Base-by-base conservation (phyloP, 768 basidiomycete genomes). In the Rickenella mellea region DNA sequence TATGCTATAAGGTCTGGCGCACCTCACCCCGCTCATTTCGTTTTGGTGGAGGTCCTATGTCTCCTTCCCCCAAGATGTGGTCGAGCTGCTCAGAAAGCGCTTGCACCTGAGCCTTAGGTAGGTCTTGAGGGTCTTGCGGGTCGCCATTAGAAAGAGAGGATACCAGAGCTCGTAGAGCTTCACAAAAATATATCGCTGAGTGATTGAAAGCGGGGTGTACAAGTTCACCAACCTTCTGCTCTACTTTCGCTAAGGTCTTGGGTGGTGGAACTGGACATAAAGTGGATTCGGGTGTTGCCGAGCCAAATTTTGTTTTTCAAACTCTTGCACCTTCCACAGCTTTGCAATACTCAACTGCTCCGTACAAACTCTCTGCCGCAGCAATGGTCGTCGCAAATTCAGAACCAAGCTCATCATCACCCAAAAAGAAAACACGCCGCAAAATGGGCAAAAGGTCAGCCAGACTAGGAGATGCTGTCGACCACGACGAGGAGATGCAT, bases 21-120 rank as follows among this genome's bases (percentile, higher is more conserved):
- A 83, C 84, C 74, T 84, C 76, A 68, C 73, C 75, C 59, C 67
- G 67, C 58, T 73, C 73, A 44, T 76, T 71, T 41, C 65, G 64
- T 39, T 47, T 60, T 39, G 65, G 63, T 6, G 58, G 52, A 38
- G 53, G 52, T 20, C 53, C 60, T 29, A 56, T 53, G 32, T 54
- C 65, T 37, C 68, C 66, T 29, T 62, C 65, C 11, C 71, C 75
- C 17, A 81, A 62, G 14, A 87, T 55, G 49, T 83, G 69, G 14
- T 63, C 66, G 10, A 87, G 62, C 55, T 72, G 81, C 42, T 76
- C 68, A 2, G 80, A 76, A 19, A 87, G 55, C 46, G 62, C 71
- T 45, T 63, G 60, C 17, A 77, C 57, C 41, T 73, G 73, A 38
- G 77, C 74, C 37, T 67, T 55, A 15, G 69, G 64, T 28, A 73